Base-by-base conservation (phyloP, 441 rosid species). In the Arabidopsis lyrata region DNA sequence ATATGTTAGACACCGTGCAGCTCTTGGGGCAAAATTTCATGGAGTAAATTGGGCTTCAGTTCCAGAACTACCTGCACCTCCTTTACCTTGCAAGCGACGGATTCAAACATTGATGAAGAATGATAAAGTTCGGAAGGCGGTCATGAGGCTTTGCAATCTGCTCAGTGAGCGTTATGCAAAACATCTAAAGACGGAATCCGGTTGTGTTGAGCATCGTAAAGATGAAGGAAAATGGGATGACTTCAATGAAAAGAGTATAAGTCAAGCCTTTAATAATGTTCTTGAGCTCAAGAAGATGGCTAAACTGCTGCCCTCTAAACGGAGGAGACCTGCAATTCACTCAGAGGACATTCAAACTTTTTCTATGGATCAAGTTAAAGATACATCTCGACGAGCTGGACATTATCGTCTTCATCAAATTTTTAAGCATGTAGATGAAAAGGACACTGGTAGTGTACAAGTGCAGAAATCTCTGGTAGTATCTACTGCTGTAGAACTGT, bases 401-500 rank as follows among this genome's bases (percentile, higher is more conserved):
- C 64, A 64, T 64, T 84, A 71, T 76, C 86, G 81, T 64, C 77
- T 86, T 75, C 90, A 87, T 70, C 85, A 83, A 80, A 86, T 76
- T 78, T 80, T 86, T 74, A 90, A 82, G 83, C 81, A 81, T 83
- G 76, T 84, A 83, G 86, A 80, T 76, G 90, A 83, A 78, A 85
- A 84, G 69, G 80, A 74, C 73, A 82, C 80, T 68, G 74, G 80
- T 54, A 77, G 70, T 62, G 81, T 84, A 80, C 83, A 86, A 81
- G 84, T 93, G 18, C 76, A 77, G 60, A 86, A 84, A 53, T 87
- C 97, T 60, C 81, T 93, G 88, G 97, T 97, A 5, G 88, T 90
- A 82, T 89, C 98, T 61, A 96, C 84, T 84, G 99, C 98, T 42
- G 86, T 90, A 66, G 99, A 96, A 81, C 84, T 96, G 75, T 83